Conservation (phyloP, 139 green algal genomes). For the Closterium sp. region DNA sequence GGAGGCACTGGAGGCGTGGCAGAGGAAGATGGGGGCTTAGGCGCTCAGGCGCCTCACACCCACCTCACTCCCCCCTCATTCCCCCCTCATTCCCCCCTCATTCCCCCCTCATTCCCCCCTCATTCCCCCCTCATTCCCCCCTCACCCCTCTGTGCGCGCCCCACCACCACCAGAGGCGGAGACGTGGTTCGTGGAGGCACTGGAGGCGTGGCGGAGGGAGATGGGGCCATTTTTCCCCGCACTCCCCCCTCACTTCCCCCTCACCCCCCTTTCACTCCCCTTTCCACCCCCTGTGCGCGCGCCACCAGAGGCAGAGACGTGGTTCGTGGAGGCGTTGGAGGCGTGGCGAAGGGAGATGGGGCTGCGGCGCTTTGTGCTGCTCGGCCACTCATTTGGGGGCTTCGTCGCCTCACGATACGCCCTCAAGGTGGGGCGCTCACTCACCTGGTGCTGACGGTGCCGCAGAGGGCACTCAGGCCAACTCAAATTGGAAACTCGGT, state of each 20-base stretch:
- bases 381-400: conserved; percentile 47
- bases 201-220: conserved; percentile 46
- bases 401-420: conserved; percentile 40
- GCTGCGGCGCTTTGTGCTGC: conserved; percentile 43
- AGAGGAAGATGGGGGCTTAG: conserved; percentile 20
- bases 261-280: neutral
- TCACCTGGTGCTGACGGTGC: too few relatives aligned
- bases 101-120: too few relatives aligned
- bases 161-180: conserved; percentile 25
- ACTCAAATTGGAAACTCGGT: too few relatives aligned
- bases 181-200: conserved; percentile 38
- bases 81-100: too few relatives aligned
- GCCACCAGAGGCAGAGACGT: neutral
- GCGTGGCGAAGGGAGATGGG: conserved; percentile 37
- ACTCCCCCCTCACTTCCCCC: neutral
- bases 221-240: conserved; percentile 4
- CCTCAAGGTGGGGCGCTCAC: conserved; percentile 20
- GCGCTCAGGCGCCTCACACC: too few relatives aligned
- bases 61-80: too few relatives aligned
- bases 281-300: neutral
- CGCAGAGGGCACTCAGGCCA: too few relatives aligned
- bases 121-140: too few relatives aligned
- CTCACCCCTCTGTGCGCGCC: too few relatives aligned
- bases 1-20: conserved; percentile 46
- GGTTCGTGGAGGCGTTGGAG: conserved; percentile 45